Evolutionary conservation across 1,284 basidiomycete genomes (phyloP), one percentile per base, ranked within the genome.

Genomic region (Phylloboletellus chloephorus): DNA sequence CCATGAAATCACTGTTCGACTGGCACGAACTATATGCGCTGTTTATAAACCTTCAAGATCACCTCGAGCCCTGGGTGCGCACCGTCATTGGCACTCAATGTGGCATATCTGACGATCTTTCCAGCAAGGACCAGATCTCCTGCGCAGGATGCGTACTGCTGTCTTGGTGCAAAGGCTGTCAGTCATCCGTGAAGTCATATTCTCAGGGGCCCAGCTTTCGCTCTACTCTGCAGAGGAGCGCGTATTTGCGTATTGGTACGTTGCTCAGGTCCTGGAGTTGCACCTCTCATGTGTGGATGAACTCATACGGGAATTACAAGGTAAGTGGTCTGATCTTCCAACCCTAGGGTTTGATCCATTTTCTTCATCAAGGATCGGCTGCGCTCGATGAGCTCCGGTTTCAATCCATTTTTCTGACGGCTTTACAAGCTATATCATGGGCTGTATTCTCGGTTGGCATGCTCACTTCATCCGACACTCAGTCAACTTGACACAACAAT

Each of bases 171-270:
- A 80, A 68, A 73, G 84, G 36, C 60, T 88, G 17, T 65, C 72
- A 4, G 65, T 74, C 16, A 69, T 86, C 8, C 69, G 76, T 26
- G 84, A 91, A 49, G 69, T 90, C 13, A 63, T 88, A 7, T 66
- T 84, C 35, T 78, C 82, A 0, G 88, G 86, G 2, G 84, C 88
- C 49, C 85, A 89, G 55, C 66, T 89, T 19, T 80, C 85, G 31
- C 61, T 92, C 7, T 88, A 90, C 52, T 68, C 74, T 7, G 58
- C 67, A 1, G 73, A 81, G 29, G 88, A 91, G 54, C 72, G 68
- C 30, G 67, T 80, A 0, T 75, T 84, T 48, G 78, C 84, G 4
- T 88, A 88, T 63, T 88, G 85, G 81, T 83, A 87, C 52, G 63
- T 70, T 6, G 53, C 70, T 1, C 67, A 72, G 31, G 68, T 87